Evolutionary conservation across 2,329 filamentous ascomycete species (phyloP).

Genomic region (Clathrospora elynae): DNA sequence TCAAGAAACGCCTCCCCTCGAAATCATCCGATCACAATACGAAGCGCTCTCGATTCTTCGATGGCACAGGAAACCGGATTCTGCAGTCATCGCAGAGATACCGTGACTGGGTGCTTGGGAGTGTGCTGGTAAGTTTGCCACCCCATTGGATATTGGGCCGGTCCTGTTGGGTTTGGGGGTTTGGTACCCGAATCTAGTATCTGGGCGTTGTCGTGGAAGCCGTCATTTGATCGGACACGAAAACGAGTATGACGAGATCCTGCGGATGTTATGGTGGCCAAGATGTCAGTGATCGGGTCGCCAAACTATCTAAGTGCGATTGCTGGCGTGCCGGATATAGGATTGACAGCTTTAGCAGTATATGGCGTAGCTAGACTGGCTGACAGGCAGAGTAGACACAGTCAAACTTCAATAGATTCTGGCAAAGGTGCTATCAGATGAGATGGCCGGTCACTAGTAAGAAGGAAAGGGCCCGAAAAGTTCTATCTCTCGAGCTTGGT

Average conservation of each 20-base stretch:
- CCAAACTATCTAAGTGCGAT: slow-evolving; percentile 2
- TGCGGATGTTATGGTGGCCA: slow-evolving; percentile 15
- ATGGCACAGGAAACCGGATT: slow-evolving; percentile 18
- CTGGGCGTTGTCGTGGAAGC: slow-evolving; percentile 9
- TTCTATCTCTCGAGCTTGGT: not conserved
- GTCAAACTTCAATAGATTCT: not conserved
- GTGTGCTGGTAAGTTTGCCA: not conserved
- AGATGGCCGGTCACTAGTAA: not conserved
- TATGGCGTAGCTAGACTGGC: too few relatives aligned
- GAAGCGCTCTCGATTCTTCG: slow-evolving; percentile 1
- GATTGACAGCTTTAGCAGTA: not conserved
- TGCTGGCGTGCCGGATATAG: not conserved
- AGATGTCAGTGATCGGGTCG: slow-evolving; percentile 5
- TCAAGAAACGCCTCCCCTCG: not conserved
- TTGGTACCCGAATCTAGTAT: slow-evolving; percentile 4
- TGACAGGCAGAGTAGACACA: too few relatives aligned
- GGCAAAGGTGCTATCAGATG: too few relatives aligned
- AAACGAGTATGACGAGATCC: slow-evolving; percentile 25
- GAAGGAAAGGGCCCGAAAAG: not conserved
- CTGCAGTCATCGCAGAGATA: slow-evolving; percentile 18
- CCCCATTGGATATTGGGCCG: slow-evolving; percentile 1
- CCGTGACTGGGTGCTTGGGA: slow-evolving; percentile 6
- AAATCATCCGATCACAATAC: not conserved
- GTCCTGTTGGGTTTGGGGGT: not conserved
- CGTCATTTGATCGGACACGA: slow-evolving; percentile 16